Evolutionary conservation across 2,329 filamentous ascomycete genomes (phyloP).

Genomic region (Dactylellina drechsleri): DNA sequence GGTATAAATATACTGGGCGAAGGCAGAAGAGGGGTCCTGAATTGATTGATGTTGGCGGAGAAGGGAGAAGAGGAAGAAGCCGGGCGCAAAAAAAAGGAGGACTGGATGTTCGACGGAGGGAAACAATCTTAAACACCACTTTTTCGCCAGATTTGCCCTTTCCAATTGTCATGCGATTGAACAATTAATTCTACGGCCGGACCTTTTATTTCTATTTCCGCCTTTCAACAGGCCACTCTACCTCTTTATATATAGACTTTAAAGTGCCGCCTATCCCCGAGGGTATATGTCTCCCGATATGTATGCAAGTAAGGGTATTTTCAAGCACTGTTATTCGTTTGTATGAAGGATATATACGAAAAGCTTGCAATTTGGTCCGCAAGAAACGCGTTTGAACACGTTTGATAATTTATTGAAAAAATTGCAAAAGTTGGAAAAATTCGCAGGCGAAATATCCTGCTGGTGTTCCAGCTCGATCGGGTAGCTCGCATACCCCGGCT

Average conservation of each 20-base stretch:
- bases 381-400: constrained; percentile 42
- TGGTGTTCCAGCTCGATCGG: too few species aligned
- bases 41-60: constrained; percentile 36
- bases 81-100: constrained; percentile 8
- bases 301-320: too few species aligned
- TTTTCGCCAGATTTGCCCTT: constrained; percentile 43
- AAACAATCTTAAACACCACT: constrained; percentile 24
- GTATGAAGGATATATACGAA: too few species aligned
- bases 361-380: background rate
- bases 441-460: too few species aligned
- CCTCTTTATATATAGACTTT: too few species aligned
- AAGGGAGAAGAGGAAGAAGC: constrained; percentile 3
- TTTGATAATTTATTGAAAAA: constrained; percentile 22
- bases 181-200: background rate
- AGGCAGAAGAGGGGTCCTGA: constrained; percentile 41
- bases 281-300: too few species aligned
- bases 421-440: too few species aligned
- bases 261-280: too few species aligned
- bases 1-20: constrained; percentile 51
- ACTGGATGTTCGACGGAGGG: constrained; percentile 2
- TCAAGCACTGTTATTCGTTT: too few species aligned
- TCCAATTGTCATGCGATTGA: background rate
- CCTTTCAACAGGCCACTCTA: constrained; percentile 5
- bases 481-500: background rate
- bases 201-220: background rate